Percentiles rank a stretch among this genome's conserved stretches.
Conservation (phyloP, 2,329 filamentous ascomycete genomes). For the Penicillium sp. region DNA sequence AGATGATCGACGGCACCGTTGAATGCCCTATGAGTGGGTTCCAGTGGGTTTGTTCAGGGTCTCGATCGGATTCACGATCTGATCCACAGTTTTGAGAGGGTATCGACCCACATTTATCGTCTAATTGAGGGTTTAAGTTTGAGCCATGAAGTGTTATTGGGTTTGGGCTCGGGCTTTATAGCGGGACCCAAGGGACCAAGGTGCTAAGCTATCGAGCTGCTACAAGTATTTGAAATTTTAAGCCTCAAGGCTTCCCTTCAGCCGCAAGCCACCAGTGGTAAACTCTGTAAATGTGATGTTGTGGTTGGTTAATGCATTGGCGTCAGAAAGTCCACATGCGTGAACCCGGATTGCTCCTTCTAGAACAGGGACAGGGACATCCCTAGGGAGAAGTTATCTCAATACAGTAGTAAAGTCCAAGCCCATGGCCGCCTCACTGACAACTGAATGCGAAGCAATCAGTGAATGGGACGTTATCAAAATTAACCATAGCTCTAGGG, state of each 20-base stretch:
- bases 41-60: background rate
- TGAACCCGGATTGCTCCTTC: background rate
- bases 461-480: background rate
- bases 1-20: slow-evolving; percentile 2
- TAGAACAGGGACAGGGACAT: background rate
- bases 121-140: background rate
- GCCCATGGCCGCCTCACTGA: background rate
- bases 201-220: background rate
- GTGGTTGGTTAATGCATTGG: background rate
- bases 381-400: background rate
- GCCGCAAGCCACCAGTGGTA: background rate
- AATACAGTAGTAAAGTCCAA: background rate
- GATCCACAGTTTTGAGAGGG: background rate
- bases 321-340: background rate
- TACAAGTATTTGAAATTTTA: background rate
- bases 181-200: background rate
- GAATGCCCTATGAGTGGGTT: slow-evolving; percentile 1
- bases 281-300: background rate
- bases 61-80: background rate
- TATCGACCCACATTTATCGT: background rate
- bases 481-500: slow-evolving; percentile 1
- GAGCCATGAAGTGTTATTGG: background rate
- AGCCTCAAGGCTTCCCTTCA: background rate
- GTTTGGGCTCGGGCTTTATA: background rate
- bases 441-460: background rate